Percentiles rank a stretch among this genome's conserved stretches.
phyloP scores from a whole-genome alignment of 1,139 yeast genomes.

The Taphrina communis region DNA sequence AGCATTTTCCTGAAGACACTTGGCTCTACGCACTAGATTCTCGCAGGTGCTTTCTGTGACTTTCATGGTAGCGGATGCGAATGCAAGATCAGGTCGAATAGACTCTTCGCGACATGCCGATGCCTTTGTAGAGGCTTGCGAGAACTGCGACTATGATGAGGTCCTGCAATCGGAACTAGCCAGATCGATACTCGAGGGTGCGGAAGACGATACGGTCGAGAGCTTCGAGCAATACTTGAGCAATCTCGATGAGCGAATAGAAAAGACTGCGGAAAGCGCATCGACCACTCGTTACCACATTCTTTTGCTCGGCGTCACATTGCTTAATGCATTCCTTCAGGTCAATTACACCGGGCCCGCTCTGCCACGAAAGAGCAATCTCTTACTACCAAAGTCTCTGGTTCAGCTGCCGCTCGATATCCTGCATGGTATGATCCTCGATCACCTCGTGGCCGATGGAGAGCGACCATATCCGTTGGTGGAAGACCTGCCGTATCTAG shows the following conservation, averaged over 20 bases:
- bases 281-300: slow-evolving; percentile 10
- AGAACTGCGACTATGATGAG: slow-evolving; percentile 23
- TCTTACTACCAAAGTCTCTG: slow-evolving; percentile 41
- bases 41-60: no score
- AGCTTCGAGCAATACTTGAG: slow-evolving; percentile 13
- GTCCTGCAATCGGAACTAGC: slow-evolving; percentile 18
- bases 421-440: slow-evolving; percentile 42
- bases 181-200: neutral
- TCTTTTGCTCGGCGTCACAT: slow-evolving; percentile 51
- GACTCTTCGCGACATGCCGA: neutral
- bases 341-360: slow-evolving; percentile 85
- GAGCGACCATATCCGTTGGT: slow-evolving; percentile 50
- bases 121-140: neutral
- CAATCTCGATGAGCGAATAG: slow-evolving; percentile 7
- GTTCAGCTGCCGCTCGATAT: slow-evolving; percentile 43
- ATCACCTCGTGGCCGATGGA: slow-evolving; percentile 50
- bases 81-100: neutral
- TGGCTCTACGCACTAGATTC: no score
- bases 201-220: neutral
- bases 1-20: no score
- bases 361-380: slow-evolving; percentile 53
- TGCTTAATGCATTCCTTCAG: slow-evolving; percentile 73
- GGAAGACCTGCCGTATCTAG: slow-evolving; percentile 50
- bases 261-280: neutral
- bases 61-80: slow-evolving; percentile 1